These are phyloP conservation scores for Sporisorium exsertum DNA, from an alignment of 1,284 basidiomycete species.

Conservation along the genomic window DNA sequence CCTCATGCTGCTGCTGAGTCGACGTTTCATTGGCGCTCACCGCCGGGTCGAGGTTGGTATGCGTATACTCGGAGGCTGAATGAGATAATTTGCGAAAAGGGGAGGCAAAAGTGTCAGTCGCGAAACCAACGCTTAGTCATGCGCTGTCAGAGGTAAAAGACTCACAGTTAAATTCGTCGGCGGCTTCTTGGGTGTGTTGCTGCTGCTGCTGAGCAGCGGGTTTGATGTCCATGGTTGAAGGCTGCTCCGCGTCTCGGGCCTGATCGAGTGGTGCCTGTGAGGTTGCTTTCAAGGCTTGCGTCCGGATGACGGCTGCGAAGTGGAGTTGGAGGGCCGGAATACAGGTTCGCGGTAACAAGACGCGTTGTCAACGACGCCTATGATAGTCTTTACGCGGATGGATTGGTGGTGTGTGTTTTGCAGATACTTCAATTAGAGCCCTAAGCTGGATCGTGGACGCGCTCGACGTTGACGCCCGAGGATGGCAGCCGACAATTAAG, in stretches of 20 bases:
- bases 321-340: neutral
- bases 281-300: neutral
- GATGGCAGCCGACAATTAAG: neutral
- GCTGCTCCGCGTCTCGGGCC: neutral
- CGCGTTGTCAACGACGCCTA: conserved; percentile 1
- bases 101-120: conserved; percentile 1
- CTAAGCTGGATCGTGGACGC: neutral
- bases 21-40: neutral
- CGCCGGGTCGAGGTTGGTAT: conserved; percentile 38
- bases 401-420: neutral
- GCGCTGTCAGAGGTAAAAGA: conserved; percentile 6
- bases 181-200: conserved; percentile 21
- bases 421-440: neutral
- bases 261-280: neutral
- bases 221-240: conserved; percentile 20
- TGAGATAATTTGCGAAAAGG: conserved; percentile 6
- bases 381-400: neutral
- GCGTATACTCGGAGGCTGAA: conserved; percentile 46
- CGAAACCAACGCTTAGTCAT: conserved; percentile 23
- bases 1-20: neutral
- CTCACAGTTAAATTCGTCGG: conserved; percentile 37
- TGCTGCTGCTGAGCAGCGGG: conserved; percentile 20
- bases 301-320: neutral
- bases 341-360: neutral
- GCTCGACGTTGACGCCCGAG: neutral